Percentiles rank a stretch among this genome's conserved stretches.
Evolutionary conservation across 2,329 filamentous ascomycete genomes (phyloP).

Genomic region (Fusarium irregulare): DNA sequence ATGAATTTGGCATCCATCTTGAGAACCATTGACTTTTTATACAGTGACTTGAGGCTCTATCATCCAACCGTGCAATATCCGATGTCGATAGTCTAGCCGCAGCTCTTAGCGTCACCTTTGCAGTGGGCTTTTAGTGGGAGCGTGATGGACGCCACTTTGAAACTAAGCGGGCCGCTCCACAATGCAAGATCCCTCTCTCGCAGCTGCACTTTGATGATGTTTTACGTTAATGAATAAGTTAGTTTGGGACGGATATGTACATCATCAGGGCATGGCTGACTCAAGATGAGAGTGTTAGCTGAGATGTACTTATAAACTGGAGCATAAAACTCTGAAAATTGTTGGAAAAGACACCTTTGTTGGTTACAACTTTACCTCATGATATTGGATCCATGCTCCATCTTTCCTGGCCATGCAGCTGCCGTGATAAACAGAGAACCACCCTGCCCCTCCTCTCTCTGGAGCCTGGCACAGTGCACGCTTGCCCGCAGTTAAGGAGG

Average conservation of each 20-base stretch:
- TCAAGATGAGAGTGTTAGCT: not conserved
- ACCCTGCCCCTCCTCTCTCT: conserved; percentile 9
- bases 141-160: conserved; percentile 28
- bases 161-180: conserved; percentile 36
- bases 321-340: not conserved
- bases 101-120: conserved; percentile 21
- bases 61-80: conserved; percentile 19
- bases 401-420: not conserved
- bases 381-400: conserved; percentile 1
- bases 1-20: not conserved
- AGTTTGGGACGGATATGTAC: not conserved
- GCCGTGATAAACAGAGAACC: conserved; percentile 4
- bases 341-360: not conserved
- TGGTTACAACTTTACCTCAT: not conserved
- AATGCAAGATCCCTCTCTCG: conserved; percentile 29
- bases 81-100: not conserved
- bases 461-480: conserved; percentile 29
- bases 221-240: not conserved
- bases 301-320: not conserved
- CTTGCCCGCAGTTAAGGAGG: conserved; percentile 29
- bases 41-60: conserved; percentile 10
- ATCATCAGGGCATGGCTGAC: not conserved
- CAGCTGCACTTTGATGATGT: conserved; percentile 27
- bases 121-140: conserved; percentile 16
- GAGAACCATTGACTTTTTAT: not conserved